Evolutionary conservation across 2,329 filamentous ascomycete species (phyloP), one percentile per base, ranked within the genome.

Genomic region (Colletotrichum paranaense): DNA sequence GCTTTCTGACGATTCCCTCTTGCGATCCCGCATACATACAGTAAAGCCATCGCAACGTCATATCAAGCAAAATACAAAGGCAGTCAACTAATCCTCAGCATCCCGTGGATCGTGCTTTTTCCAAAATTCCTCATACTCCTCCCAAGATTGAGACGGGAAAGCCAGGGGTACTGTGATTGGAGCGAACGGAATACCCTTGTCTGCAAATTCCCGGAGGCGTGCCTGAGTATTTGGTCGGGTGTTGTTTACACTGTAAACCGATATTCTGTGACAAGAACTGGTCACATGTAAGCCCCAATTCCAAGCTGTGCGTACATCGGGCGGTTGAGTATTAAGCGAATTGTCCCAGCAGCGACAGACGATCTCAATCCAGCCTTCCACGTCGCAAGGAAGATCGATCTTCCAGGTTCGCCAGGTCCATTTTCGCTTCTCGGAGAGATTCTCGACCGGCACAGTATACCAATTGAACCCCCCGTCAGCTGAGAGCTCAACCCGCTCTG

Each of bases 261-360:
- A 88, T 76, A 92, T 85, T 1, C 89, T 84, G 74, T 92, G 91
- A 69, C 88, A 91, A 0, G 86, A 90, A 7, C 86, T 89, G 0
- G 91, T 93, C 4, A 93, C 90, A 77, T 92, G 91, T 24, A 93
- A 80, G 19, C 88, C 91, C 90, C 90, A 92, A 77, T 93, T 93
- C 88, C 88, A 92, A 0, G 88, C 83, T 5, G 86, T 84, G 14
- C 90, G 81, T 22, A 91, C 86, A 73, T 84, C 84, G 0, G 86
- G 84, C 0, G 90, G 89, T 76, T 92, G 90, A 0, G 89, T 91
- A 73, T 92, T 92, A 42, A 91, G 79, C 0, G 86, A 82, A 71
- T 92, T 91, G 76, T 92, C 90, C 89, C 90, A 92, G 76, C 87
- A 90, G 5, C 90, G 83, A 35, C 86, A 86, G 0, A 88, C 86